Evolutionary conservation across 106 monocot species (phyloP).

Genomic region (Vanilla planifolia): DNA sequence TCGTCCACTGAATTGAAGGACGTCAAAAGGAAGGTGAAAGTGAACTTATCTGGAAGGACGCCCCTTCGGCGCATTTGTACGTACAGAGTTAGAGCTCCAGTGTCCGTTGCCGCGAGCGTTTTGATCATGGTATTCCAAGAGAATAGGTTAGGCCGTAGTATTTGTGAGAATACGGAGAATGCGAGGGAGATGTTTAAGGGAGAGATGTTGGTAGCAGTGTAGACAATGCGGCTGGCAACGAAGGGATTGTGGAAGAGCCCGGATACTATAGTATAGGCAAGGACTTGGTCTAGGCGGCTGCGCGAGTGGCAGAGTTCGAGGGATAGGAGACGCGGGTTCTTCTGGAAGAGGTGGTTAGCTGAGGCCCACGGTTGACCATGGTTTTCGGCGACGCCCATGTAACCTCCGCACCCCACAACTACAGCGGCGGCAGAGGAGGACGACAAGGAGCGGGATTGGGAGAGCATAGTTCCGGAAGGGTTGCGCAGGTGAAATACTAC

Average conservation of each 20-base stretch:
- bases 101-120: conserved; percentile 7
- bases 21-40: conserved; percentile 43
- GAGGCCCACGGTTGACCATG: conserved; percentile 25
- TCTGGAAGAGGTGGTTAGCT: conserved; percentile 30
- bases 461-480: no score
- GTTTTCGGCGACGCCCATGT: no score
- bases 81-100: conserved; percentile 24
- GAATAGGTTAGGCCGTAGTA: conserved; percentile 36
- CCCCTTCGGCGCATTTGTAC: conserved; percentile 36
- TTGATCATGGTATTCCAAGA: conserved; percentile 67
- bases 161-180: conserved; percentile 18
- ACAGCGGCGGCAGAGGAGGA: no score
- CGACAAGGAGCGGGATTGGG: no score
- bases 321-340: conserved; percentile 41
- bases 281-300: conserved; percentile 18
- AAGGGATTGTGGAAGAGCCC: conserved; percentile 59
- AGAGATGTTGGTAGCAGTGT: conserved; percentile 3
- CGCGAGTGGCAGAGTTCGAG: conserved; percentile 28
- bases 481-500: no score
- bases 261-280: conserved; percentile 45
- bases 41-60: conserved; percentile 38
- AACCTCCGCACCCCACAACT: no score
- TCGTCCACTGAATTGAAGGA: conserved; percentile 16
- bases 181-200: conserved; percentile 13
- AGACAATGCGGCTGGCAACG: conserved; percentile 47